Conservation (phyloP, 106 monocot genomes). For the Posidonia australis region DNA sequence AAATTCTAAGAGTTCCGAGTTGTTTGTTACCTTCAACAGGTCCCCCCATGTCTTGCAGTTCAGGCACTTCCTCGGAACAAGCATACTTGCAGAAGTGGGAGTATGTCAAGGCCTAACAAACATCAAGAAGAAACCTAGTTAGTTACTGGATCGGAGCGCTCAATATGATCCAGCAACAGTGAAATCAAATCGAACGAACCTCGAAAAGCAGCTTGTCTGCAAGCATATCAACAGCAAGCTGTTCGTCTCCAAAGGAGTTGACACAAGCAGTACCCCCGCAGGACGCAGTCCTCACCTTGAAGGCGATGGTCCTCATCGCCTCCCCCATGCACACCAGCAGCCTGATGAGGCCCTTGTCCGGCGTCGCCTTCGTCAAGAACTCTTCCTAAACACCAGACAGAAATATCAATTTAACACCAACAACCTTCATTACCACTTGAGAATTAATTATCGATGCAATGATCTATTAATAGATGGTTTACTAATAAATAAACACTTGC, state of each 20-base stretch:
- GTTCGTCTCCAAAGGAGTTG: constrained; percentile 92
- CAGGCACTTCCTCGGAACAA: constrained; percentile 95
- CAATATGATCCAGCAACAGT: too few relatives aligned
- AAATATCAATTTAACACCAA: too few relatives aligned
- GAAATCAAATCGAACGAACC: constrained; percentile 15
- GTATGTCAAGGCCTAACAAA: constrained; percentile 79
- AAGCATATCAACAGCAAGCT: constrained; percentile 90
- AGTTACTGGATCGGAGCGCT: too few relatives aligned
- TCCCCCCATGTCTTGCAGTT: constrained; percentile 97
- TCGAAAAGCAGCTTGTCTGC: constrained; percentile 94
- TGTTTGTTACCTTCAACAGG: constrained; percentile 53
- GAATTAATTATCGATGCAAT: not conserved
- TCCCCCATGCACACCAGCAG: constrained; percentile 86
- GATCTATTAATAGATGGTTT: not conserved
- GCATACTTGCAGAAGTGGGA: constrained; percentile 98
- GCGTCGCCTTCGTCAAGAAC: constrained; percentile 78
- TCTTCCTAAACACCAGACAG: constrained; percentile 58
- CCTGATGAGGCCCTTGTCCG: constrained; percentile 88
- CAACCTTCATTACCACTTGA: not conserved
- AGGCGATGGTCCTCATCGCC: constrained; percentile 85
- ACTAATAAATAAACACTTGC: constrained; percentile 8
- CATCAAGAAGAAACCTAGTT: too few relatives aligned
- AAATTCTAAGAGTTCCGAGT: too few relatives aligned
- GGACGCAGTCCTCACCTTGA: constrained; percentile 91
- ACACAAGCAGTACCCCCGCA: constrained; percentile 92